Evolutionary conservation across 2,329 filamentous ascomycete species (phyloP).

Genomic region (Aspergillus sp.): DNA sequence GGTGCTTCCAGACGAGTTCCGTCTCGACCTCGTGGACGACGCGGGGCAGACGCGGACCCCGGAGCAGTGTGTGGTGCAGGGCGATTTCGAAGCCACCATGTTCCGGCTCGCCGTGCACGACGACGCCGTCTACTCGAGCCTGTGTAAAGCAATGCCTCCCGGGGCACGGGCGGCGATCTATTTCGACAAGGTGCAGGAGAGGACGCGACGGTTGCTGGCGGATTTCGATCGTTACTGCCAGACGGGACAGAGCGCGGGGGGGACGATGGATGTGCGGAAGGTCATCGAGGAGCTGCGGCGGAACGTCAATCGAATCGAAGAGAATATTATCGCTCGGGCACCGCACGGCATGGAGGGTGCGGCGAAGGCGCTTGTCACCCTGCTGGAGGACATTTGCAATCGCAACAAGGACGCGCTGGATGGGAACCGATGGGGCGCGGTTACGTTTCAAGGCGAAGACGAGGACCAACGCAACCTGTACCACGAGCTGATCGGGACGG

Average conservation of each 20-base stretch:
- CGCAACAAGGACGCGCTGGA: constrained; percentile 42
- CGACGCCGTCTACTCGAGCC: constrained; percentile 39
- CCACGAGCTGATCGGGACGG: constrained; percentile 38
- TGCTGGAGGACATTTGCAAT: constrained; percentile 37
- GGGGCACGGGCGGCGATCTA: constrained; percentile 44
- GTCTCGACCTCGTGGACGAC: constrained; percentile 38
- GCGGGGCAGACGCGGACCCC: constrained; percentile 31
- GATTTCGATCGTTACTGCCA: constrained; percentile 42
- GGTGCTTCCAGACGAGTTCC: constrained; percentile 43
- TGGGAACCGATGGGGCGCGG: constrained; percentile 34
- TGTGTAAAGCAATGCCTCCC: constrained; percentile 43
- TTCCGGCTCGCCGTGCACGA: constrained; percentile 47
- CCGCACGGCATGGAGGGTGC: constrained; percentile 39
- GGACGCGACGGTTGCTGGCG: constrained; percentile 32
- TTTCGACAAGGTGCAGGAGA: constrained; percentile 42
- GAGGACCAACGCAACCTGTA: constrained; percentile 45
- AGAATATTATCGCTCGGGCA: constrained; percentile 32
- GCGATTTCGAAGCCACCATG: constrained; percentile 45
- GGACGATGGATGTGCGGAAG: constrained; percentile 27
- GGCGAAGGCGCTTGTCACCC: constrained; percentile 35
- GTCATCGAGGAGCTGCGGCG: constrained; percentile 32
- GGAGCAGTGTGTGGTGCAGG: constrained; percentile 45
- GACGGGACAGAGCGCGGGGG: constrained; percentile 27
- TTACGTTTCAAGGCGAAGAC: constrained; percentile 34
- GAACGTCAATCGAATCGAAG: constrained; percentile 30